phyloP scores from a whole-genome alignment of 2,329 filamentous ascomycete species.

The Ceratocystis harringtonii region DNA sequence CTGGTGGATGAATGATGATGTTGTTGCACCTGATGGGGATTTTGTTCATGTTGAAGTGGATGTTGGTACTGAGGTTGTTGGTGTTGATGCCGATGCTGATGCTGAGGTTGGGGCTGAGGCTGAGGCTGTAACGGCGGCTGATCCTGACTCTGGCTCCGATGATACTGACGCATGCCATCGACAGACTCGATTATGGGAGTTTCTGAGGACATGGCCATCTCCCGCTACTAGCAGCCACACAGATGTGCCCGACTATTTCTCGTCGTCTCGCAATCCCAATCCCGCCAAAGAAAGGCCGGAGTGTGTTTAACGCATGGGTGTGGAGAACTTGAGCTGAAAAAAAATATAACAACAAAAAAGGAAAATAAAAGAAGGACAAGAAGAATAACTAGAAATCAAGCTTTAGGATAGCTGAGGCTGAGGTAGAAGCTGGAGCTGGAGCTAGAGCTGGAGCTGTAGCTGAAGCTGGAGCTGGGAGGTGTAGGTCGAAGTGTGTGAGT shows the following conservation, averaged over 20 bases:
- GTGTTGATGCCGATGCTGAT: conserved; percentile 16
- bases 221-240: conserved; percentile 4
- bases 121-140: conserved; percentile 3
- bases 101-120: conserved; percentile 6
- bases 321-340: conserved; percentile 7
- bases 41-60: background rate
- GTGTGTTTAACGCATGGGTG: conserved; percentile 9
- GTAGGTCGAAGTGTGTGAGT: background rate
- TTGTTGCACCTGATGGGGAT: background rate
- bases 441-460: background rate
- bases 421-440: background rate
- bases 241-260: background rate
- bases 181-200: conserved; percentile 10
- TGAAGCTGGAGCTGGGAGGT: background rate
- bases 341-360: background rate
- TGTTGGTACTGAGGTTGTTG: conserved; percentile 7
- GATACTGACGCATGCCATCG: conserved; percentile 11
- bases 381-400: conserved; percentile 5
- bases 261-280: conserved; percentile 6
- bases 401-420: conserved; percentile 2
- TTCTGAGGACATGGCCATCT: conserved; percentile 15
- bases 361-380: conserved; percentile 5
- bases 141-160: conserved; percentile 5
- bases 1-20: background rate
- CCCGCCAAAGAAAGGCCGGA: conserved; percentile 11